Evolutionary conservation across 2,329 filamentous ascomycete species (phyloP).

Genomic region (Pleurostoma richardsiae): DNA sequence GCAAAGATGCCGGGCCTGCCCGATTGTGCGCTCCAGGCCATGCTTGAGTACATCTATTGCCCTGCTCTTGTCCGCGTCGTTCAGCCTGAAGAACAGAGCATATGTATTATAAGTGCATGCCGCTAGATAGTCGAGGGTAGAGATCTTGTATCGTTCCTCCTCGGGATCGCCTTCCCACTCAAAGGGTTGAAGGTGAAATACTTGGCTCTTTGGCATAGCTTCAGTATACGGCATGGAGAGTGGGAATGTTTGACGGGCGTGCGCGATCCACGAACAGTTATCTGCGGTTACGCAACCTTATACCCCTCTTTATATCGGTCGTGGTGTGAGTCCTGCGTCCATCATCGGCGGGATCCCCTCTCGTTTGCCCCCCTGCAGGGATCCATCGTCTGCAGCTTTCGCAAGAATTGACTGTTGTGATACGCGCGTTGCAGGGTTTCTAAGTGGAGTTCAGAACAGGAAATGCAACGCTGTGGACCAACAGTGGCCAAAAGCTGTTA

Average conservation of each 20-base stretch:
- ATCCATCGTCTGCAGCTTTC: too few relatives aligned
- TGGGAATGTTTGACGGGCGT: conserved; percentile 38
- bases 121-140: conserved; percentile 28
- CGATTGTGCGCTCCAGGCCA: conserved; percentile 17
- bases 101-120: conserved; percentile 29
- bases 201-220: conserved; percentile 14
- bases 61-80: conserved; percentile 20
- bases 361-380: too few relatives aligned
- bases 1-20: conserved; percentile 23
- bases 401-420: too few relatives aligned
- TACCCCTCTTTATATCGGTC: too few relatives aligned
- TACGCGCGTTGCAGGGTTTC: too few relatives aligned
- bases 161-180: conserved; percentile 30
- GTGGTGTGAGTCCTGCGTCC: too few relatives aligned
- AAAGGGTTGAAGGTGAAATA: conserved; percentile 21
- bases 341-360: too few relatives aligned
- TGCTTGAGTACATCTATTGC: conserved; percentile 14
- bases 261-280: too few relatives aligned
- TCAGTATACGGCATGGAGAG: conserved; percentile 43
- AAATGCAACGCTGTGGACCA: too few relatives aligned
- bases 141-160: conserved; percentile 29
- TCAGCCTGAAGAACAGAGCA: conserved; percentile 30
- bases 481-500: too few relatives aligned
- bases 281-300: too few relatives aligned
- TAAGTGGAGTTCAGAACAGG: too few relatives aligned